Conservation (phyloP, 2,329 filamentous ascomycete genomes). For the Claviceps sp. region DNA sequence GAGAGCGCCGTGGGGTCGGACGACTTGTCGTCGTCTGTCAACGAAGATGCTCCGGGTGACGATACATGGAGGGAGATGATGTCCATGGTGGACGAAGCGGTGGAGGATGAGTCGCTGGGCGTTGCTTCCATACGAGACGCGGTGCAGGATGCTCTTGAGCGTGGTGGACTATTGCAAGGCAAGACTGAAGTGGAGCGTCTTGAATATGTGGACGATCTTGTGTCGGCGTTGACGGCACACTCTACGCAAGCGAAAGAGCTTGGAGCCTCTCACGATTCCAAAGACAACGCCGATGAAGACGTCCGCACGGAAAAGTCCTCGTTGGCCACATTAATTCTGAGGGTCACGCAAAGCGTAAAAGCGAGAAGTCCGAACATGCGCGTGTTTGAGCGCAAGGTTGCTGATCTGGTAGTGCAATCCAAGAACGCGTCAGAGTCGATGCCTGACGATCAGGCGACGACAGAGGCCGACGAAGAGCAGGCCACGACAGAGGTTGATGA, state of each 20-base stretch:
- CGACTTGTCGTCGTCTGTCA: conserved; percentile 8
- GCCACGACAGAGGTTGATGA: not conserved
- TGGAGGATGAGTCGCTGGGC: conserved; percentile 43
- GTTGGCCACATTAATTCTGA: conserved; percentile 38
- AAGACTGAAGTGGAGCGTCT: conserved; percentile 32
- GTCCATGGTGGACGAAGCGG: conserved; percentile 39
- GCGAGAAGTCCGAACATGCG: conserved; percentile 26
- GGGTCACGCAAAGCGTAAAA: conserved; percentile 34
- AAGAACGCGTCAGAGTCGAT: conserved; percentile 8
- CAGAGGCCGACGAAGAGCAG: not conserved
- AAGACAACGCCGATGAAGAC: conserved; percentile 6
- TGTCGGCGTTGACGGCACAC: conserved; percentile 31
- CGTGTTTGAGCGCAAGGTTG: conserved; percentile 38
- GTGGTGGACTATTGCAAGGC: conserved; percentile 36
- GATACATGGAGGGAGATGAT: conserved; percentile 41
- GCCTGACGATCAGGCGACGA: not conserved
- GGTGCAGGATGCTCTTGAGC: conserved; percentile 40
- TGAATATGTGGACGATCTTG: conserved; percentile 35
- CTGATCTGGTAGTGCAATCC: conserved; percentile 30
- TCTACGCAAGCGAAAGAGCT: conserved; percentile 14
- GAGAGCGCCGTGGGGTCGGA: conserved; percentile 12
- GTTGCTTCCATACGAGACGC: conserved; percentile 38
- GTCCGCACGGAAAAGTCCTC: conserved; percentile 10
- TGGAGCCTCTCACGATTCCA: conserved; percentile 6
- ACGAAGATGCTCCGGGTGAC: conserved; percentile 17